phyloP scores from a whole-genome alignment of 257 asterid species.

The Mentha longifolia region DNA sequence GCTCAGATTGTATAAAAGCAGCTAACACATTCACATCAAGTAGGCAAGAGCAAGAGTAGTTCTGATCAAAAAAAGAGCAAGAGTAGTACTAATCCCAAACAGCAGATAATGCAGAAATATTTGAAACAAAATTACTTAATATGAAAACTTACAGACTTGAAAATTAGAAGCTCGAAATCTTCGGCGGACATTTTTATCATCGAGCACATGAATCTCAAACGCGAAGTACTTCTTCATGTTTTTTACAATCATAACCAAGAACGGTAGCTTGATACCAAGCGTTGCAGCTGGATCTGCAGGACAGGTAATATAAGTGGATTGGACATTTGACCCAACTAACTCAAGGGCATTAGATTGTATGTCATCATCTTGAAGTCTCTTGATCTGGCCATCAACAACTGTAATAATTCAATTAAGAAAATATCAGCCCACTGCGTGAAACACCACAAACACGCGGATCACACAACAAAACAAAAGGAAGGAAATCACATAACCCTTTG shows the following conservation, averaged over 20 bases:
- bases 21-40: constrained; percentile 4
- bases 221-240: constrained; percentile 91
- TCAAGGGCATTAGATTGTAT: constrained; percentile 92
- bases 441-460: background rate
- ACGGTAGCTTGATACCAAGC: constrained; percentile 94
- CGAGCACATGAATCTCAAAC: constrained; percentile 96
- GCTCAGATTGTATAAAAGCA: too few species aligned
- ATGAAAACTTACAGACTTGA: constrained; percentile 94
- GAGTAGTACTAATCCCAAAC: background rate
- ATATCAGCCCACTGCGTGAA: background rate
- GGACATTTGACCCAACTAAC: constrained; percentile 81
- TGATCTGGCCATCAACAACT: constrained; percentile 88
- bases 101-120: background rate
- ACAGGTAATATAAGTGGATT: constrained; percentile 83
- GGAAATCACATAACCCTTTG: background rate
- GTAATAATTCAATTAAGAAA: constrained; percentile 36
- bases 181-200: constrained; percentile 95
- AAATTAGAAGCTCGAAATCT: constrained; percentile 96
- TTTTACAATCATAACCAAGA: constrained; percentile 87
- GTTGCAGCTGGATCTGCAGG: constrained; percentile 98
- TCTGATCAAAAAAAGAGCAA: too few species aligned
- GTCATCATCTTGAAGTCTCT: constrained; percentile 89
- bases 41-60: too few species aligned
- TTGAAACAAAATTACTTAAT: constrained; percentile 4
- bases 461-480: constrained; percentile 1